Evolutionary conservation across 768 basidiomycete genomes (phyloP), one percentile per base, ranked within the genome.

Genomic region (Rhizopogon rudus): DNA sequence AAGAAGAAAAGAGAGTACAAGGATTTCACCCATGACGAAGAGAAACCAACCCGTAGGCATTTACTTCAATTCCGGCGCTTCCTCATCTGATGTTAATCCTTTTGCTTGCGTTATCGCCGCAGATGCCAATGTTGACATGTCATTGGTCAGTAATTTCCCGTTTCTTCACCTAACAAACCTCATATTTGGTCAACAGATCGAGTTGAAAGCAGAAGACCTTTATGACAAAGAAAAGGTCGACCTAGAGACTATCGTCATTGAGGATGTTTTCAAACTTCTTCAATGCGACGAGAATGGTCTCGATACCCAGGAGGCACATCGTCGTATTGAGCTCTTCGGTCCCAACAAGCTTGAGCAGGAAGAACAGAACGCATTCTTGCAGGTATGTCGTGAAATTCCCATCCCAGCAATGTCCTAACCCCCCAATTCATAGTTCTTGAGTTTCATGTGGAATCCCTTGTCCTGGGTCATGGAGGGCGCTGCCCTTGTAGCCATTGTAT

Each of bases 381-480:
- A 94, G 80, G 89, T 86, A 66, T 17, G 69, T 65, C 28, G 29
- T 57, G 6, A n/a, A 40, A 22, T 55, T 40, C 48, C 13, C 35
- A 7, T 43, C 5, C 45, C 20, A 33, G 22, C 20, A 51, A 48
- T 6, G 48, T 39, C 5, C 48, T 20, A 41, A 53, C 20, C 29
- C 22, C 14, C 1, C 25, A 25, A 44, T 44, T 9, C 0, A 29
- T 42, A 91, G 90, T 93, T 95, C 73, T 75, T 93, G 63, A 86
- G 86, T 69, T 98, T 98, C 82, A 98, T 98, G 96, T 98, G 96
- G 96, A 98, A 98, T 76, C 96, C 96, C 43, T 79, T 98, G 12
- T 98, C 96, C 35, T 98, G 96, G 96, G 96, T 98, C 73, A 98
- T 98, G 96, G 96, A 98, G 73, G 93, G 88, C 59, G 94, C 94